Base-by-base conservation (phyloP, 768 basidiomycete genomes). In the Naganishia vishniacii region DNA sequence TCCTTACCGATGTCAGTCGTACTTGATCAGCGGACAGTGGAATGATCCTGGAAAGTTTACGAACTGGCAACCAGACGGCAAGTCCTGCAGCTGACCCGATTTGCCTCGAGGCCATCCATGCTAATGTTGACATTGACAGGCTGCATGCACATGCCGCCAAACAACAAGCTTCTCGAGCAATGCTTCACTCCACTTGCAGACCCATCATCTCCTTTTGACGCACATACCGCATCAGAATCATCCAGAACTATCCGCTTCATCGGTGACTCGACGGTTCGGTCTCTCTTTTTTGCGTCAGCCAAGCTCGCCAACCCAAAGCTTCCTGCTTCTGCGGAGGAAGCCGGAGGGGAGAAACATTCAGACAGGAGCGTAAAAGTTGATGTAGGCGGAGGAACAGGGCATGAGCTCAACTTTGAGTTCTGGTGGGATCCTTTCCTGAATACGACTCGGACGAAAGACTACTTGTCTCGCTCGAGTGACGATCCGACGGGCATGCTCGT, bases 31-130 rank as follows among this genome's bases (percentile, higher is more conserved):
- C 42, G 91, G 91, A 29, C 83, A 82, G 69, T 94, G 91, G 91
- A 75, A 91, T 61, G 91, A 91, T 63, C 72, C 74, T 73, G 74
- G 78, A 26, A 77, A 73, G 42, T 81, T 82, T 73, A 80, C 75
- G 65, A 86, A 86, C 71, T 95, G 91, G 91, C 91, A 95, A 73
- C 91, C 91, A 2, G 83, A 89, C 65, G 89, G 91, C 87, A 65
- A 66, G 82, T 75, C 18, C 23, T 59, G 20, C 49, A 12, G 26
- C 66, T 46, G 3, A 11, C n/a, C n/a, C n/a, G n/a, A n/a, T n/a
- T n/a, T n/a, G n/a, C n/a, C 25, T 42, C 48, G 51, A 62, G 65
- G 68, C 45, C 59, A 44, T 44, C 46, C 47, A 59, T 68, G 9
- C 28, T 28, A 16, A 61, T 44, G 15, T 46, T 40, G 32, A 29